phyloP scores from a whole-genome alignment of 1,139 yeast species.

The Kluyveromyces sp. region DNA sequence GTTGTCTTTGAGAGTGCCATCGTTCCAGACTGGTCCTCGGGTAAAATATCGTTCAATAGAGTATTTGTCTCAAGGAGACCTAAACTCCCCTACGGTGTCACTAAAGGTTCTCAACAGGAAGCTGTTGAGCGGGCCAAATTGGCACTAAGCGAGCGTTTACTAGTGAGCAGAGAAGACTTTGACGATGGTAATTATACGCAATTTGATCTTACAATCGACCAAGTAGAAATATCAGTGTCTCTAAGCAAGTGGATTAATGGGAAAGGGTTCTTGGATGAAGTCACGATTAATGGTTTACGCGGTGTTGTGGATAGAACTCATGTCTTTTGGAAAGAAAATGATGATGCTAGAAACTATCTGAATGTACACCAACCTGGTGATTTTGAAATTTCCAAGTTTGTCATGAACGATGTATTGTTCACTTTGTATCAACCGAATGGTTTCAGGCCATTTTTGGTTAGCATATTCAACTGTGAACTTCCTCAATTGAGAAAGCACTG shows the following conservation, averaged over 20 bases:
- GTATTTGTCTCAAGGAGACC: constrained; percentile 88
- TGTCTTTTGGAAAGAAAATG: constrained; percentile 74
- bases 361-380: constrained; percentile 77
- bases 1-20: constrained; percentile 91
- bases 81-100: constrained; percentile 31
- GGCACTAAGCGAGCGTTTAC: constrained; percentile 24
- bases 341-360: constrained; percentile 75
- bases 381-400: constrained; percentile 79
- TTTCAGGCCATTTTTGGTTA: constrained; percentile 77
- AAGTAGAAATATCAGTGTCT: constrained; percentile 71
- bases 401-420: constrained; percentile 76
- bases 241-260: constrained; percentile 87
- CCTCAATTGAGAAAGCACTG: constrained; percentile 81
- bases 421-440: constrained; percentile 74
- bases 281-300: constrained; percentile 75
- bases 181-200: constrained; percentile 96
- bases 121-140: constrained; percentile 27
- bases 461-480: constrained; percentile 77
- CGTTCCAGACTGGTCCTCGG: constrained; percentile 91
- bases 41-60: constrained; percentile 73
- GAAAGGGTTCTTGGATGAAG: constrained; percentile 73
- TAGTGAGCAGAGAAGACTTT: constrained; percentile 33
- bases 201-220: constrained; percentile 83
- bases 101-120: constrained; percentile 58
- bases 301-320: constrained; percentile 90